Evolutionary conservation across 2,329 filamentous ascomycete genomes (phyloP).

Genomic region (Penicillium sumatraense): DNA sequence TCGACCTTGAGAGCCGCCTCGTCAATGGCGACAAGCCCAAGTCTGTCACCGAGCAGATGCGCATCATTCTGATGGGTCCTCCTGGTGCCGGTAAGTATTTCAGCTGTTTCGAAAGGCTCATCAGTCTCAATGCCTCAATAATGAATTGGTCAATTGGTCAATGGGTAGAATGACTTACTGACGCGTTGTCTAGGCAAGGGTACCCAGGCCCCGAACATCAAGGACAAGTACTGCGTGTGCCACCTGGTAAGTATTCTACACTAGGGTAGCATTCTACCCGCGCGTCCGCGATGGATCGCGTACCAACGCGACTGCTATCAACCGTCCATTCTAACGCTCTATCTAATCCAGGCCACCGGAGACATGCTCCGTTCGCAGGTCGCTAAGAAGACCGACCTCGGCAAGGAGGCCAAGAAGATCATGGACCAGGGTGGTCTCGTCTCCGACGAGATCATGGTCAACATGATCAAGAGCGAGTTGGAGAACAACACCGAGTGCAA

Average conservation of each 20-base stretch:
- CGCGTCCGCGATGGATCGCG: no score
- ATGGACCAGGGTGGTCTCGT: constrained; percentile 98
- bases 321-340: constrained; percentile 17
- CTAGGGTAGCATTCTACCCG: no score
- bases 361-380: constrained; percentile 99
- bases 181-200: constrained; percentile 76
- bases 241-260: constrained; percentile 73
- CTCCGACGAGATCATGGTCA: constrained; percentile 98
- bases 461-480: constrained; percentile 98
- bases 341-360: constrained; percentile 75
- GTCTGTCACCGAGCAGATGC: constrained; percentile 68
- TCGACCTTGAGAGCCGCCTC: constrained; percentile 78
- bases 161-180: no score
- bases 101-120: no score
- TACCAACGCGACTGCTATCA: no score
- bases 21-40: constrained; percentile 54
- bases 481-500: constrained; percentile 93
- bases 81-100: constrained; percentile 82
- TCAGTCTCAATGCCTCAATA: no score
- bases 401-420: constrained; percentile 98
- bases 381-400: constrained; percentile 92
- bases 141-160: constrained; percentile 1
- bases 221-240: constrained; percentile 97
- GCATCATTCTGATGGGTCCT: constrained; percentile 97
- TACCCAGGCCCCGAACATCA: constrained; percentile 96